Percentiles rank a stretch among this genome's conserved stretches.
These are phyloP conservation scores for Calonectria pteridis DNA, from an alignment of 2,329 filamentous ascomycete genomes.

Conservation along the genomic window DNA sequence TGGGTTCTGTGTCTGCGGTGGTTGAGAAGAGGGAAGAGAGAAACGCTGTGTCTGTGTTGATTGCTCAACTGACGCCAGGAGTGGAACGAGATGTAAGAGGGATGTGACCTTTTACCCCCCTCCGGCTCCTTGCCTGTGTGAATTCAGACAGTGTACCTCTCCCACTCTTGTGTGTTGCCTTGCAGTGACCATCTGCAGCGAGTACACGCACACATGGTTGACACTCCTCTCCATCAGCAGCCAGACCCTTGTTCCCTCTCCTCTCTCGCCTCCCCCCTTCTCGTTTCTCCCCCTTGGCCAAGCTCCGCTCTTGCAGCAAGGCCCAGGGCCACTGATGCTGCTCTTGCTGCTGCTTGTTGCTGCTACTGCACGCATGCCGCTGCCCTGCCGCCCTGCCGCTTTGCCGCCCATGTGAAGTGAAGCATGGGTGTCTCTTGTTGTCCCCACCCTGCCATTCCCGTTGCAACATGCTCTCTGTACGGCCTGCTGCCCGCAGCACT, in stretches of 20 bases:
- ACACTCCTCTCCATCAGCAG: not conserved
- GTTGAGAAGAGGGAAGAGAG: not conserved
- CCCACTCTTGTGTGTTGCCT: not conserved
- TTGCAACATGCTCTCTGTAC: conserved; percentile 16
- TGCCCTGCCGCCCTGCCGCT: conserved; percentile 16
- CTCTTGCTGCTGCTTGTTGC: not conserved
- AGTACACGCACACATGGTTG: not conserved
- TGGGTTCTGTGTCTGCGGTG: not conserved
- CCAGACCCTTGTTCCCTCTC: conserved; percentile 23
- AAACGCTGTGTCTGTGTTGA: not conserved
- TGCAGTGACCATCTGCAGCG: not conserved
- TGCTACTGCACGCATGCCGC: conserved; percentile 11
- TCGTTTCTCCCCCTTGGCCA: conserved; percentile 2
- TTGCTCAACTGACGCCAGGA: not conserved
- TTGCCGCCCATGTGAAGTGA: conserved; percentile 10
- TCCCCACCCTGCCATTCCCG: conserved; percentile 21
- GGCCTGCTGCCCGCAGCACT: conserved; percentile 1
- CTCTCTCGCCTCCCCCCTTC: conserved; percentile 15
- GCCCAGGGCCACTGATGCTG: not conserved
- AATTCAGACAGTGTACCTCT: not conserved
- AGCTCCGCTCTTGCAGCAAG: conserved; percentile 16
- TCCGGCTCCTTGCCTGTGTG: not conserved
- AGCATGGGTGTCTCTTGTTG: conserved; percentile 3
- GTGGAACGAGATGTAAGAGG: not conserved
- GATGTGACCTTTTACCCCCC: not conserved